Conservation (phyloP, 1,139 yeast genomes). For the Candida sp. region DNA sequence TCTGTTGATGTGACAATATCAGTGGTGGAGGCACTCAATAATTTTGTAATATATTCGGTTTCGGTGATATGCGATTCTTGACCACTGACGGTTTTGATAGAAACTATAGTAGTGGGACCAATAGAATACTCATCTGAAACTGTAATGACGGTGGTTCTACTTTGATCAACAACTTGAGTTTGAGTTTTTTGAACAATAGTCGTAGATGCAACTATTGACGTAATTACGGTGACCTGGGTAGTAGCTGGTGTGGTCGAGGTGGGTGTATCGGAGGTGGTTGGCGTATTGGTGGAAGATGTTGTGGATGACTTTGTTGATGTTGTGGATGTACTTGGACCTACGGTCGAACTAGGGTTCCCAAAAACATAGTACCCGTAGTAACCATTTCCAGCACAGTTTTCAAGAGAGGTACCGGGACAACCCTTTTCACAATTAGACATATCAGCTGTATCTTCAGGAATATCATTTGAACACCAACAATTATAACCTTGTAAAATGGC, state of each 20-base stretch:
- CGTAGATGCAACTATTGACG: neutral
- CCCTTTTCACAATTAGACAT: conserved; percentile 35
- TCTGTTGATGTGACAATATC: conserved; percentile 8
- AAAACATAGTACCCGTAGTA: conserved; percentile 33
- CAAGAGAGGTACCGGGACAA: conserved; percentile 48
- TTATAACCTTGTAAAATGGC: conserved; percentile 49
- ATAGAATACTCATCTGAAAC: conserved; percentile 2
- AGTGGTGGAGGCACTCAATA: conserved; percentile 3
- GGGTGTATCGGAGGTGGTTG: neutral
- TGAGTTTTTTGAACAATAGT: neutral
- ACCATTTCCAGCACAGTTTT: conserved; percentile 31
- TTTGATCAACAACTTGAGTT: conserved; percentile 1
- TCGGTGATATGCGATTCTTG: conserved; percentile 14
- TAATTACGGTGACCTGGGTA: neutral
- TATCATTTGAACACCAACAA: conserved; percentile 62
- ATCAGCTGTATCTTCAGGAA: conserved; percentile 39
- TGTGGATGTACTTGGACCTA: conserved; percentile 10
- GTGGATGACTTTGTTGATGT: conserved; percentile 7
- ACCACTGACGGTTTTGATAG: conserved; percentile 19
- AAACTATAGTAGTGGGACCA: conserved; percentile 8
- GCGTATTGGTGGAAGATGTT: neutral
- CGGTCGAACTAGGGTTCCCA: conserved; percentile 18
- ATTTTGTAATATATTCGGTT: conserved; percentile 16
- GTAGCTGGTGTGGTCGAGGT: conserved; percentile 5
- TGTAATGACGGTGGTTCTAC: neutral